phyloP scores from a whole-genome alignment of 2,329 filamentous ascomycete species.

The Sarocladium brachiariae region DNA sequence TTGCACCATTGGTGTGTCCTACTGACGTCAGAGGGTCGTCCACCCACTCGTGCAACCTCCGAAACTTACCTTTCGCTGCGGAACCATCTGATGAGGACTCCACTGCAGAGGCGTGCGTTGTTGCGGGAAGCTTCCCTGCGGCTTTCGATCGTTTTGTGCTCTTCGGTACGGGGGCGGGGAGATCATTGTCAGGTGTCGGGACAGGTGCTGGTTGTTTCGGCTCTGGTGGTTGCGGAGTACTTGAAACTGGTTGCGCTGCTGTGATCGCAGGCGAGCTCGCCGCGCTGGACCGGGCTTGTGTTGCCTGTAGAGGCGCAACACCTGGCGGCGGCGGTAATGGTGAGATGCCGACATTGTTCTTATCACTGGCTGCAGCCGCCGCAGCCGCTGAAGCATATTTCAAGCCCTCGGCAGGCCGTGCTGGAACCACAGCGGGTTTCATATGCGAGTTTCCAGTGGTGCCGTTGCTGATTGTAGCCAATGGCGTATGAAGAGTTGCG shows the following conservation, averaged over 20 bases:
- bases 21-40: slow-evolving; percentile 14
- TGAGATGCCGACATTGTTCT: slow-evolving; percentile 84
- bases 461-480: slow-evolving; percentile 55
- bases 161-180: slow-evolving; percentile 23
- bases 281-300: slow-evolving; percentile 46
- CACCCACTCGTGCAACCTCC: slow-evolving; percentile 10
- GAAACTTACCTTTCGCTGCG: slow-evolving; percentile 35
- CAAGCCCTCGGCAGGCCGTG: slow-evolving; percentile 78
- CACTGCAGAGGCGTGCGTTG: slow-evolving; percentile 33
- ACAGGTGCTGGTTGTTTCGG: slow-evolving; percentile 19
- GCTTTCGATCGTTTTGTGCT: slow-evolving; percentile 32
- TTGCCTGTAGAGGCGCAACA: slow-evolving; percentile 42
- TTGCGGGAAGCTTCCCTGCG: slow-evolving; percentile 35
- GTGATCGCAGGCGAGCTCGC: slow-evolving; percentile 46
- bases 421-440: slow-evolving; percentile 87
- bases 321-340: slow-evolving; percentile 82
- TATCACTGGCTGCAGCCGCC: slow-evolving; percentile 81
- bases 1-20: slow-evolving; percentile 43
- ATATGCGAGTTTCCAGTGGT: slow-evolving; percentile 54
- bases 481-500: slow-evolving; percentile 76
- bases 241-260: slow-evolving; percentile 37
- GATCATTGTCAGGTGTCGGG: slow-evolving; percentile 20
- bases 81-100: too few species aligned
- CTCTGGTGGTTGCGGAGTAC: slow-evolving; percentile 20
- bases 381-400: slow-evolving; percentile 97